Evolutionary conservation across 352 stramenopile species (phyloP), one percentile per base, ranked within the genome.

Genomic region (Globisporangium uncinulatum): DNA sequence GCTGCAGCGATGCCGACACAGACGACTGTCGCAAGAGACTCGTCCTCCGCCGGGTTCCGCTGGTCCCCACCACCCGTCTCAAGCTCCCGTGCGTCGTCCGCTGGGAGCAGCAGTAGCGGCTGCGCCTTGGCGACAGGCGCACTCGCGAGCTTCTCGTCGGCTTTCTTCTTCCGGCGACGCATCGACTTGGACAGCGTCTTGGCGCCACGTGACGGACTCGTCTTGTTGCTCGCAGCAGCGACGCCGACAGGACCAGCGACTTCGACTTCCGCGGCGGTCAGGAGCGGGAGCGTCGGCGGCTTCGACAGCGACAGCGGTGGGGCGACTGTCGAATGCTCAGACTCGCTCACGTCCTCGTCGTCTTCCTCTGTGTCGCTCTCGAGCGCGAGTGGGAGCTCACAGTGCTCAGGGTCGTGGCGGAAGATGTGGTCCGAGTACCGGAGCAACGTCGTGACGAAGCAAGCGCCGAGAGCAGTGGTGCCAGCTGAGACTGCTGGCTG

Each of bases 371-470:
- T 82, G 43, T 89, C 79, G 43, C 73, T 87, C 43, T 73, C 70
- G 4, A 76, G 54, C 19, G 82, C 51, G 43, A 70, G 63, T 13
- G 73, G 66, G 4, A 65, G 45, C 14, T 74, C 53, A 0, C 50
- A 56, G 36, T 70, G 71, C 67, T 75, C 71, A 0, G 73, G 56
- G 24, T 87, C 79, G 36, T 76, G 76, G 49, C 76, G 79, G 48
- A 89, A 89, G 56, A 89, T 82, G 65, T 89, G 79, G 46, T 87
- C 71, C 6, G 76, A 72, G 61, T 89, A 77, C 4, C 51, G 62
- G 17, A 87, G 63, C 3, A 89, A 48, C 50, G 70, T 87, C 29
- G 71, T 67, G 19, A 86, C 68, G 43, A 89, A 89, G 57, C 79
- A 89, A n/a, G 70, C 53, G 29, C 73, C 64, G 10, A 87, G 58